Evolutionary conservation across 495 filamentous ascomycete genomes (phyloP), one percentile per base, ranked within the genome.

Genomic region (Sordaria brevicollis): DNA sequence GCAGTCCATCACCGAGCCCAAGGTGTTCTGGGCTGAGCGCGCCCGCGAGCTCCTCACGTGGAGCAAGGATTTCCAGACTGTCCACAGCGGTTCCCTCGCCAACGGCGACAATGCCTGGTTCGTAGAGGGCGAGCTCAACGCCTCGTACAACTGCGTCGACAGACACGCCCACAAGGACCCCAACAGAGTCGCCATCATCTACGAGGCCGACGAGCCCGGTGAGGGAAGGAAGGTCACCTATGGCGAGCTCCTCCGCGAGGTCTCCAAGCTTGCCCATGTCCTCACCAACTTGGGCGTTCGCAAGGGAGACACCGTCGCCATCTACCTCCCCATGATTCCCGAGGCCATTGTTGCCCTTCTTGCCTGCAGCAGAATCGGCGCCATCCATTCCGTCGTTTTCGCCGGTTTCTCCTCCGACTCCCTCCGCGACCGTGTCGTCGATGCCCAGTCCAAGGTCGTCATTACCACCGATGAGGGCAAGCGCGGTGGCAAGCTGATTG

Each of bases 261-360:
- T 99, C 8, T 97, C 89, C 69, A 91, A 89, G 77, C 86, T 93
- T 29, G 89, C 95, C 65, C 90, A 91, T 80, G 89, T 93, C 19
- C 86, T 99, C 72, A 95, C 92, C 85, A 85, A 92, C 84, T 93
- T 96, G 88, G 96, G 95, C 70, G 94, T 99, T 69, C 90, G 91
- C 85, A 98, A 97, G 86, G 95, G 95, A 37, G 96, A 99, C 79
- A 96, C 94, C 3, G 93, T 99, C 62, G 96, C 93, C 67, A 89
- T 99, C 75, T 99, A 99, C 85, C 84, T 99, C 70, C 95, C 95
- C 78, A 99, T 99, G 95, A 94, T 99, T 77, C 95, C 95, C 37
- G 96, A 98, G 81, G 95, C 95, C 4, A 71, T 98, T 66, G 84
- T 98, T 76, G 90, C 96, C 35, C 91, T 99, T 83, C 85, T 99